A percentile compares a stretch with the other conserved stretches of the same genome.
These are phyloP conservation scores for Cytospora chrysosperma DNA, from an alignment of 2,329 filamentous ascomycete species.

Conservation along the genomic window DNA sequence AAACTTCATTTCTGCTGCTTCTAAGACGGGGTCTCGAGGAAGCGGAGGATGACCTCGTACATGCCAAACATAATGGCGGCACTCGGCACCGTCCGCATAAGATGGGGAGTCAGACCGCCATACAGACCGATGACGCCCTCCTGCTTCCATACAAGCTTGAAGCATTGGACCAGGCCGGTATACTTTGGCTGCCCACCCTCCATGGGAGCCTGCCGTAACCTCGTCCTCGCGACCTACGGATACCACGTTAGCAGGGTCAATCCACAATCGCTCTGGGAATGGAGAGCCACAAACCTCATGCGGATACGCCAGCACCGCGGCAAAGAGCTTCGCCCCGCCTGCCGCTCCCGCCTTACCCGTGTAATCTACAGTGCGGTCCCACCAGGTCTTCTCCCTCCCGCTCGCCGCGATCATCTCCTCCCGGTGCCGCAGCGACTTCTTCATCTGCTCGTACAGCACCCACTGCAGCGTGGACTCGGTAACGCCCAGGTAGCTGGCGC, in stretches of 20 bases:
- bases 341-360: slow-evolving; percentile 77
- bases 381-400: slow-evolving; percentile 63
- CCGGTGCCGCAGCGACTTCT: slow-evolving; percentile 66
- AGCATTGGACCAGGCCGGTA: slow-evolving; percentile 84
- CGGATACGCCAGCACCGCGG: slow-evolving; percentile 83
- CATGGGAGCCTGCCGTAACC: slow-evolving; percentile 80
- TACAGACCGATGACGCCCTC: slow-evolving; percentile 86
- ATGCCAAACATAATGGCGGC: slow-evolving; percentile 97
- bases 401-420: slow-evolving; percentile 56
- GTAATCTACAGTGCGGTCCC: slow-evolving; percentile 76
- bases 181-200: slow-evolving; percentile 75
- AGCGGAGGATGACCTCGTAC: slow-evolving; percentile 60
- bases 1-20: not conserved
- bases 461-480: slow-evolving; percentile 89
- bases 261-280: not conserved
- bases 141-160: slow-evolving; percentile 82
- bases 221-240: slow-evolving; percentile 71
- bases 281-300: slow-evolving; percentile 66
- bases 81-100: slow-evolving; percentile 86
- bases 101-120: slow-evolving; percentile 86
- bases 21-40: slow-evolving; percentile 38
- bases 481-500: slow-evolving; percentile 86
- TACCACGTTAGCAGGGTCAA: slow-evolving; percentile 8
- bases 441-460: slow-evolving; percentile 93
- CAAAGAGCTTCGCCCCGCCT: slow-evolving; percentile 81